These are phyloP conservation scores for Aristolochia californica DNA, from an alignment of 164 flowering plant genomes.

Conservation along the genomic window DNA sequence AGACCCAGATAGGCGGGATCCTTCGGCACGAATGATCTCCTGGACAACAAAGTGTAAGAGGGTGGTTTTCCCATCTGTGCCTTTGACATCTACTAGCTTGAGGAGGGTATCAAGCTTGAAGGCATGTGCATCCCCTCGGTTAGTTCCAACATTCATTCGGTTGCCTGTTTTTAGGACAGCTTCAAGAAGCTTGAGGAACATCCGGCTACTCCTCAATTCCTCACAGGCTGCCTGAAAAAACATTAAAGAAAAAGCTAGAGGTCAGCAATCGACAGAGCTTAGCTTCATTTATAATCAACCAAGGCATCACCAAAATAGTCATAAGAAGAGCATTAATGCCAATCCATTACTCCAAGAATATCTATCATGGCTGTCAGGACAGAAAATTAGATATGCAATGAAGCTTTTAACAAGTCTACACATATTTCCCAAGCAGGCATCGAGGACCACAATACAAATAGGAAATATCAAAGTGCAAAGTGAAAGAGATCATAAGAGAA, in stretches of 20 bases:
- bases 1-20: constrained; percentile 47
- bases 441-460: too few species aligned
- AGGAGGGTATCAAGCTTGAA: constrained; percentile 94
- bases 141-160: constrained; percentile 92
- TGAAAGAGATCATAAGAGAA: too few species aligned
- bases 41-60: constrained; percentile 91
- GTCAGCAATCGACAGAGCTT: too few species aligned
- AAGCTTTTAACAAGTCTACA: too few species aligned
- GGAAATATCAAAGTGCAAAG: too few species aligned
- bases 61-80: constrained; percentile 86
- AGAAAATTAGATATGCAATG: too few species aligned
- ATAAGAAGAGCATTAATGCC: too few species aligned
- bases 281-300: neutral
- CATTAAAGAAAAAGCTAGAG: neutral
- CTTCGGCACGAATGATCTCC: constrained; percentile 74
- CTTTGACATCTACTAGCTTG: constrained; percentile 91
- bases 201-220: constrained; percentile 69
- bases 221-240: constrained; percentile 66
- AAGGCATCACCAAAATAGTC: too few species aligned
- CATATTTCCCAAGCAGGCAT: too few species aligned
- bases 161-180: constrained; percentile 90
- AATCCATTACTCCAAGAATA: too few species aligned
- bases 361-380: neutral
- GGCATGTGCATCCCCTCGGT: constrained; percentile 90
- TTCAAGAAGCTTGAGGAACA: constrained; percentile 82